Evolutionary conservation across 2,329 filamentous ascomycete genomes (phyloP).

Genomic region (Curvularia sp.): DNA sequence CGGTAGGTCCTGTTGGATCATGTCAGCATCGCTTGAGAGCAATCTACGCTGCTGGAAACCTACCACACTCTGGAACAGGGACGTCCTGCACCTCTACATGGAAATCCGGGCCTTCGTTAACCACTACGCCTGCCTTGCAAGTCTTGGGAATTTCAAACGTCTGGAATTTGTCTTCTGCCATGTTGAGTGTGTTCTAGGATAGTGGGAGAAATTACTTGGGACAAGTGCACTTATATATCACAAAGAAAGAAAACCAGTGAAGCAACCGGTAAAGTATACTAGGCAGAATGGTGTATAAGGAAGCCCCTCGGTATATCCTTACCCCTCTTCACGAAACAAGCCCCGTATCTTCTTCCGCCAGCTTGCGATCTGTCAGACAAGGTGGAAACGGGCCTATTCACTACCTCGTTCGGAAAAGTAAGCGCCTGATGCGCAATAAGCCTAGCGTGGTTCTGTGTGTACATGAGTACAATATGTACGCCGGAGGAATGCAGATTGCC

Average conservation of each 20-base stretch:
- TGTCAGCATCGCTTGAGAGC: conserved; percentile 7
- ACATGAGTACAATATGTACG: background rate
- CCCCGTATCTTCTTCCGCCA: background rate
- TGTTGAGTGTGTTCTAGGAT: conserved; percentile 13
- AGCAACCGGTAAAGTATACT: background rate
- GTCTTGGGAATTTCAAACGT: conserved; percentile 56
- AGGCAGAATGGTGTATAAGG: background rate
- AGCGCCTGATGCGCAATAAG: background rate
- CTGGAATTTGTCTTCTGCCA: conserved; percentile 37
- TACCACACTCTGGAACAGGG: conserved; percentile 58
- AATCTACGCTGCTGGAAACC: background rate
- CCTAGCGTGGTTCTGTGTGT: background rate
- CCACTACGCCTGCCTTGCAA: conserved; percentile 62
- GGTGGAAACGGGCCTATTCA: background rate
- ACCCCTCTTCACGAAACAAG: background rate
- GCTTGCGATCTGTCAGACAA: background rate
- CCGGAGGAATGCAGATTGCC: background rate
- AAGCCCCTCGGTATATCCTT: background rate
- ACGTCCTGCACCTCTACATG: conserved; percentile 57
- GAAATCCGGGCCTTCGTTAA: conserved; percentile 61
- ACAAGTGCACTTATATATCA: background rate
- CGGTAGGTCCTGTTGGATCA: conserved; percentile 55
- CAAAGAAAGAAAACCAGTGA: background rate
- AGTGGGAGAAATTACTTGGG: background rate
- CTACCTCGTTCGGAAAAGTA: background rate